Evolutionary conservation across 345 rosid genomes (phyloP).

Genomic region (Rhodamnia argentea): DNA sequence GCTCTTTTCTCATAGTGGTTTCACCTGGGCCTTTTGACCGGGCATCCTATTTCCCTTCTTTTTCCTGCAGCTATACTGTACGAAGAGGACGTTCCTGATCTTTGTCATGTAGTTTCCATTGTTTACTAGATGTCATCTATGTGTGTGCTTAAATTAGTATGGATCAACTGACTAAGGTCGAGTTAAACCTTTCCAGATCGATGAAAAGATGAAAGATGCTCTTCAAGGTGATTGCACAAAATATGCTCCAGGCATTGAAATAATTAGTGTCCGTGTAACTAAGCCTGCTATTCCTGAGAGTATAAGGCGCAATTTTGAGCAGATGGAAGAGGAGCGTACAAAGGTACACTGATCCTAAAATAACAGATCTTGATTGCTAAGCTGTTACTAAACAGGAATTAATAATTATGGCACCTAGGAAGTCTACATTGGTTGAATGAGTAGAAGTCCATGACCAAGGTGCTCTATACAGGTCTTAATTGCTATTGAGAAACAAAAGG

Average conservation of each 20-base stretch:
- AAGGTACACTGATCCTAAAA: slow-evolving; percentile 35
- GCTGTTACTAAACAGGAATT: background rate
- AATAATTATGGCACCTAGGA: background rate
- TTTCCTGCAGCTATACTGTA: background rate
- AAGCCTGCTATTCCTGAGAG: slow-evolving; percentile 77
- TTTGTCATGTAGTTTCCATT: background rate
- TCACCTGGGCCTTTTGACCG: background rate
- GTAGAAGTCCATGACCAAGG: background rate
- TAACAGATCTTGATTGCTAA: background rate
- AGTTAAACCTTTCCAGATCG: slow-evolving; percentile 42
- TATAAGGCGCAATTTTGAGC: slow-evolving; percentile 71
- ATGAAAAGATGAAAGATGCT: slow-evolving; percentile 93
- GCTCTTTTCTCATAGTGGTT: background rate
- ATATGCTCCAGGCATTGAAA: slow-evolving; percentile 91
- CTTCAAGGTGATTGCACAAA: slow-evolving; percentile 87
- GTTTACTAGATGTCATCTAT: background rate
- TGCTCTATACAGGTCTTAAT: slow-evolving; percentile 52
- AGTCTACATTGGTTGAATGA: background rate
- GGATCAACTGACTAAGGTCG: background rate
- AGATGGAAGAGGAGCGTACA: slow-evolving; percentile 93
- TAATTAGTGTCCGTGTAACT: slow-evolving; percentile 85
- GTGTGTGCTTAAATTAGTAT: background rate
- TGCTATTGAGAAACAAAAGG: slow-evolving; percentile 73
- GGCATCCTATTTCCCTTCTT: background rate
- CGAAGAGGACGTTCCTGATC: background rate